phyloP scores from a whole-genome alignment of 441 rosid species.

The Gossypium gossypioides region DNA sequence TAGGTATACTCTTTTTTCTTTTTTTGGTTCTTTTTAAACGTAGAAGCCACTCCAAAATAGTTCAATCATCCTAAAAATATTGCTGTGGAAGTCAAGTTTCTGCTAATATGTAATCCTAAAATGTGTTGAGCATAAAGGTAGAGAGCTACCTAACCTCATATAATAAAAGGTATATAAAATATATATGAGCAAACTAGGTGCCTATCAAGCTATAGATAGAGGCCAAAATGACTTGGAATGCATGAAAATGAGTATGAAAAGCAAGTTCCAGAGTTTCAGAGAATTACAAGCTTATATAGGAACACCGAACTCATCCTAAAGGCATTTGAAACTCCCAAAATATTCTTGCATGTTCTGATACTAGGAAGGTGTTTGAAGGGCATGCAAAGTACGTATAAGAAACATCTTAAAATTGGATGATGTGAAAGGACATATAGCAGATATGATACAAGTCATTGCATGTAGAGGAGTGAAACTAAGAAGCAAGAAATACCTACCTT shows the following conservation, averaged over 20 bases:
- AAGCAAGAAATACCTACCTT: conserved; percentile 3
- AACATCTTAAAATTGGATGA: too few relatives aligned
- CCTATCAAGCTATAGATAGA: neutral
- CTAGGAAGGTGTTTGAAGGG: neutral
- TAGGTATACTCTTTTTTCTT: neutral
- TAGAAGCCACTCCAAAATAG: conserved; percentile 42
- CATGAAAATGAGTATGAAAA: neutral
- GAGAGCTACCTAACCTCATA: neutral
- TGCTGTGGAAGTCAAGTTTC: neutral
- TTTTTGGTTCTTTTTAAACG: conserved; percentile 14
- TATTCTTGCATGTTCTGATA: neutral
- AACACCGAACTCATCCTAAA: neutral
- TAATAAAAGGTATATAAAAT: neutral
- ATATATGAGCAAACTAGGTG: neutral
- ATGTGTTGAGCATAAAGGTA: neutral
- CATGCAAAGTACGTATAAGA: neutral
- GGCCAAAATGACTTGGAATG: neutral
- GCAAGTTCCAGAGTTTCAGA: neutral
- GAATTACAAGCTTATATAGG: neutral
- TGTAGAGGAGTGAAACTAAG: neutral
- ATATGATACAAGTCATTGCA: neutral
- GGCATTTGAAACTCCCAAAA: neutral
- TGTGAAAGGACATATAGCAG: neutral
- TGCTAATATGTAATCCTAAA: neutral
- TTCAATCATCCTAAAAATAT: neutral